Conservation (phyloP, 2,329 filamentous ascomycete species). For the Alternaria longipes region DNA sequence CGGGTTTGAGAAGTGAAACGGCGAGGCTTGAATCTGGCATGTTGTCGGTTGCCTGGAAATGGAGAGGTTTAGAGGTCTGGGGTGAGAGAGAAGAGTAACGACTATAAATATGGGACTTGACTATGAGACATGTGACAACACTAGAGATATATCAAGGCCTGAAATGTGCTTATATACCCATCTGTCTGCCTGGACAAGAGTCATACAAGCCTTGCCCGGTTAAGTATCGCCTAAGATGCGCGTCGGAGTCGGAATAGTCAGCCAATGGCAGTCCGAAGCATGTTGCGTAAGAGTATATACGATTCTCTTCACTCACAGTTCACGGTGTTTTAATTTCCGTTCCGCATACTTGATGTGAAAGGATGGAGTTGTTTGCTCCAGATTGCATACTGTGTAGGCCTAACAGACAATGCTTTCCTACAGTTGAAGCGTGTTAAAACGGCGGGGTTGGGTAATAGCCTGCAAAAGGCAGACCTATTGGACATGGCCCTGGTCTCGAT, state of each 20-base stretch:
- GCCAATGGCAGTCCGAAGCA: slow-evolving; percentile 10
- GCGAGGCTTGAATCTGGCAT: slow-evolving; percentile 37
- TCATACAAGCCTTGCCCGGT: slow-evolving; percentile 3
- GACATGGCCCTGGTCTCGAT: neutral
- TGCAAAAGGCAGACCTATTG: neutral
- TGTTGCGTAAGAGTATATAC: neutral
- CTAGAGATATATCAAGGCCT: neutral
- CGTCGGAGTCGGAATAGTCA: slow-evolving; percentile 13
- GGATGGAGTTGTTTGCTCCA: too few relatives aligned
- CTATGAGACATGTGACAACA: neutral
- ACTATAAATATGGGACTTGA: neutral
- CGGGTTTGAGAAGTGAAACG: slow-evolving; percentile 38
- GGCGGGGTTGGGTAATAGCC: neutral
- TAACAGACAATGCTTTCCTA: neutral
- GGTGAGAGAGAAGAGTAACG: neutral
- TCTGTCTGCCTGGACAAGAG: neutral
- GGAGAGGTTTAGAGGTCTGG: neutral
- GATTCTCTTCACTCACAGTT: neutral
- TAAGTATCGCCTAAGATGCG: slow-evolving; percentile 4
- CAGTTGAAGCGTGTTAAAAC: neutral
- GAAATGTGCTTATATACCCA: neutral
- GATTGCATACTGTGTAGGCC: too few relatives aligned
- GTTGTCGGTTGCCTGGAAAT: neutral
- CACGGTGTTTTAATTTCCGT: neutral
- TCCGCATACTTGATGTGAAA: neutral